A percentile compares a stretch with the other conserved stretches of the same genome.
Conservation (phyloP, 148 eudicot species). For the Fagopyrum homotropicum region DNA sequence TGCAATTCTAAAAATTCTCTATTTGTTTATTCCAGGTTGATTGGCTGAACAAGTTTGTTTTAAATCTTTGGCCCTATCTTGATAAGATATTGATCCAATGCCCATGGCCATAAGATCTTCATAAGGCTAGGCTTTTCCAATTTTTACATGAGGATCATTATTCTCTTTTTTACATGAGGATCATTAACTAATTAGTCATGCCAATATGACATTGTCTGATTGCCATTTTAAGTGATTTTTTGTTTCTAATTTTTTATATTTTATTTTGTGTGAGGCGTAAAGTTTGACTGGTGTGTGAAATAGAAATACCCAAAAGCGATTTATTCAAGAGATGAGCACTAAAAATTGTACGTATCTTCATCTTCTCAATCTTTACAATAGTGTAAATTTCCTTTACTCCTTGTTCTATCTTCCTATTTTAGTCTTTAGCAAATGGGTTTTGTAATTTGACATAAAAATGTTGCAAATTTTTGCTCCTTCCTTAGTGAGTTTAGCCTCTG, state of each 20-base stretch:
- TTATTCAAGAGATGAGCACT: slow-evolving; percentile 9
- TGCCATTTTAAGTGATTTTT: not conserved
- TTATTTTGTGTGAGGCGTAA: not conserved
- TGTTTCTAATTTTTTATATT: not conserved
- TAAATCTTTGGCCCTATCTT: slow-evolving; percentile 78
- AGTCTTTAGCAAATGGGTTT: not conserved
- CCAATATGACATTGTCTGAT: not conserved
- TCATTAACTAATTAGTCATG: not conserved
- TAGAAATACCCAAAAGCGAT: not conserved
- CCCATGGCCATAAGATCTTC: too few relatives aligned
- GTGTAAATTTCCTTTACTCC: not conserved
- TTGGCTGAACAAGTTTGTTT: slow-evolving; percentile 71
- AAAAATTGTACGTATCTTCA: slow-evolving; percentile 10
- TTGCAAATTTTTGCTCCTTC: not conserved
- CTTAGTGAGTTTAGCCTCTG: slow-evolving; percentile 4
- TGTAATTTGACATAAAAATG: not conserved
- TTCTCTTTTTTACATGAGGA: too few relatives aligned
- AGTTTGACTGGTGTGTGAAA: slow-evolving; percentile 4
- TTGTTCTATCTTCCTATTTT: not conserved
- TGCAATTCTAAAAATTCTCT: not conserved
- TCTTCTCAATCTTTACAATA: not conserved
- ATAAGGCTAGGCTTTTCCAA: too few relatives aligned
- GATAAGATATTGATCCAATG: slow-evolving; percentile 40
- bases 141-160: too few relatives aligned
- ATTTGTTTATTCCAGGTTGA: slow-evolving; percentile 45